These are phyloP conservation scores for Sanghuangporus sanghuang DNA, from an alignment of 1,284 basidiomycete species.

Conservation along the genomic window DNA sequence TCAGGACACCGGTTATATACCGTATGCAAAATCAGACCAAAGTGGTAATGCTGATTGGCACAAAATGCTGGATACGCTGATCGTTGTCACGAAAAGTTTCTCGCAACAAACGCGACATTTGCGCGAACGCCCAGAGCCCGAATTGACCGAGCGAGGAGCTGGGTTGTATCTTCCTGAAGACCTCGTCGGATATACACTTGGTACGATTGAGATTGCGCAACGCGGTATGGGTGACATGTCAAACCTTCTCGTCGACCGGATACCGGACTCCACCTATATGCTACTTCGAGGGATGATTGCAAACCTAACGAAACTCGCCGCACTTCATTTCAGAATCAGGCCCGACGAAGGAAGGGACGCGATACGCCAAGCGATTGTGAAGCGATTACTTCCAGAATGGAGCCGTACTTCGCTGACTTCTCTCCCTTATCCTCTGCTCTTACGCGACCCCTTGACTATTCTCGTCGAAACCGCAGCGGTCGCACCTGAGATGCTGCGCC, in stretches of 20 bases:
- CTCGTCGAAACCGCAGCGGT: slow-evolving; percentile 86
- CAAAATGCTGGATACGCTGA: slow-evolving; percentile 76
- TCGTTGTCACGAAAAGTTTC: slow-evolving; percentile 61
- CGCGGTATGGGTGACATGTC: slow-evolving; percentile 55
- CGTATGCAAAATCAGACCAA: slow-evolving; percentile 46
- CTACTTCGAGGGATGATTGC: slow-evolving; percentile 75
- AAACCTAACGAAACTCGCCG: slow-evolving; percentile 64
- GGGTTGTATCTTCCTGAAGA: slow-evolving; percentile 89
- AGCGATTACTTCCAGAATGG: slow-evolving; percentile 85
- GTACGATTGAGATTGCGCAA: slow-evolving; percentile 76
- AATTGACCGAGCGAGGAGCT: slow-evolving; percentile 62
- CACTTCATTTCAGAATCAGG: slow-evolving; percentile 59
- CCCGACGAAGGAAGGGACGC: slow-evolving; percentile 68
- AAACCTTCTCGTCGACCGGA: slow-evolving; percentile 61
- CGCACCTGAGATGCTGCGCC: slow-evolving; percentile 80
- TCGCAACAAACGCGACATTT: slow-evolving; percentile 74
- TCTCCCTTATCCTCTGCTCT: slow-evolving; percentile 73
- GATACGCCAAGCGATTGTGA: slow-evolving; percentile 80
- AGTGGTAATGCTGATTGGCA: slow-evolving; percentile 50
- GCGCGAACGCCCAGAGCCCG: slow-evolving; percentile 69
- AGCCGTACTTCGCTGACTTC: slow-evolving; percentile 73
- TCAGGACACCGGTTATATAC: slow-evolving; percentile 64
- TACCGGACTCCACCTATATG: slow-evolving; percentile 73
- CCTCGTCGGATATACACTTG: slow-evolving; percentile 83
- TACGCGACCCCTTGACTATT: slow-evolving; percentile 83